Base-by-base conservation (phyloP, 2,329 filamentous ascomycete species). In the Byssoonygena ceratinophila region DNA sequence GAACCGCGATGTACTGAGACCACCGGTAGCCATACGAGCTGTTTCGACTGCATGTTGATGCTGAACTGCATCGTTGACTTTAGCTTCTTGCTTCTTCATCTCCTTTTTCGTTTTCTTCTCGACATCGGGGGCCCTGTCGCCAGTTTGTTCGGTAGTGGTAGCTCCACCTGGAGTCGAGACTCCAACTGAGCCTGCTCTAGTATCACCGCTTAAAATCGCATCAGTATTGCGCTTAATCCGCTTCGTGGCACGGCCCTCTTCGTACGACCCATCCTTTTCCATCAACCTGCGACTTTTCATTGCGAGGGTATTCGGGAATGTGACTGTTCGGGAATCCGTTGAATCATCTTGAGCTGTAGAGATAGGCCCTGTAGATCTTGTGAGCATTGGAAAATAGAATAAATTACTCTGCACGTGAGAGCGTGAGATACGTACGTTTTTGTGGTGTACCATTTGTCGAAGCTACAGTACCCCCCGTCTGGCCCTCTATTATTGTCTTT, bases 61-160 rank as follows among this genome's bases (percentile, higher is more conserved):
- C 58, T 84, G 85, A 54, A 83, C 83, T 16, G 84, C 84, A 63
- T 94, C 87, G 0, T 82, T 85, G 20, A 83, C 79, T 60, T 85
- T 87, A 2, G 76, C 74, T 55, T 87, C 83, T n/a, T 82, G 79
- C 58, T 83, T 85, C 67, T 84, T 87, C 64, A 84, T 76, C 66
- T 95, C 89, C 71, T 96, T 96, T 75, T 96, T 96, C 3, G 84
- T 85, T 48, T 89, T 91, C 58, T 72, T 72, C 34, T 80, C 76
- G 1, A 73, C 65, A 51, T 85, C 83, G 0, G 82, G 78, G 0
- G 83, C 80, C 39, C 65, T 63, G n/a, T 72, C 70, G 2, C 52
- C 65, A 3, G 68, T 58, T 20, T 56, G 53, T 22, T 61, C 59
- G 11, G 58, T 60, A 7, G 71, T 70, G 1, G 70, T 69, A 8